Base-by-base conservation (phyloP, 352 stramenopile genomes). In the Phytophthora macrochlamydospora region DNA sequence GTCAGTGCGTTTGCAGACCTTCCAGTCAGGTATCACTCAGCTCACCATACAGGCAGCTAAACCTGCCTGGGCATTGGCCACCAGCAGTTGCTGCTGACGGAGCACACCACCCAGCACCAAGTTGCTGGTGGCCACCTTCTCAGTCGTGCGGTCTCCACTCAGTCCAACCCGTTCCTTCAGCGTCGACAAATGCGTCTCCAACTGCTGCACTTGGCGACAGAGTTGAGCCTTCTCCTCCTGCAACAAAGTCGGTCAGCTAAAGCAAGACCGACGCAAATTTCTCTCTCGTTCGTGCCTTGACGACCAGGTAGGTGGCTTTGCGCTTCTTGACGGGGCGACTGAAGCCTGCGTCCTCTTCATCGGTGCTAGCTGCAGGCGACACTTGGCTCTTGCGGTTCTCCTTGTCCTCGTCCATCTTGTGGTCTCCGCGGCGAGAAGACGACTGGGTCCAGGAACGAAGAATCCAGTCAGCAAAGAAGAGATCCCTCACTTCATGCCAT, bases 151-250 rank as follows among this genome's bases (percentile, higher is more conserved):
- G 53, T 50, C 53, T 51, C 61, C 61, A 24, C 38, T 50, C 3
- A 69, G 54, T 38, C 61, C 61, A 18, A 63, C 53, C 5, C 49
- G 38, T 7, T 69, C 61, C 46, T 63, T 69, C 46, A 69, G 24
- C 30, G 24, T 32, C 42, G 48, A 35, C 56, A 69, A 56, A 11
- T 63, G 53, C 0, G 37, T 43, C 38, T 69, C 62, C 11, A 69
- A 54, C 24, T 59, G 48, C 14, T 59, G 38, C 1, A 69, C 38
- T 18, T 69, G 38, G 14, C 43, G 1, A 46, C 12, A 55, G 18
- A 69, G 42, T 24, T n/a, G 49, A 13, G 32, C 49, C 62, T 69
- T 69, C 40, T 69, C 48, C 48, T 69, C 62, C 60, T 67, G 51
- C 18, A 45, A 3, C 18, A 24, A 24, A 24, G 18, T 24, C 18